These are phyloP conservation scores for Colletotrichum horii DNA, from an alignment of 2,329 filamentous ascomycete species.

Conservation along the genomic window DNA sequence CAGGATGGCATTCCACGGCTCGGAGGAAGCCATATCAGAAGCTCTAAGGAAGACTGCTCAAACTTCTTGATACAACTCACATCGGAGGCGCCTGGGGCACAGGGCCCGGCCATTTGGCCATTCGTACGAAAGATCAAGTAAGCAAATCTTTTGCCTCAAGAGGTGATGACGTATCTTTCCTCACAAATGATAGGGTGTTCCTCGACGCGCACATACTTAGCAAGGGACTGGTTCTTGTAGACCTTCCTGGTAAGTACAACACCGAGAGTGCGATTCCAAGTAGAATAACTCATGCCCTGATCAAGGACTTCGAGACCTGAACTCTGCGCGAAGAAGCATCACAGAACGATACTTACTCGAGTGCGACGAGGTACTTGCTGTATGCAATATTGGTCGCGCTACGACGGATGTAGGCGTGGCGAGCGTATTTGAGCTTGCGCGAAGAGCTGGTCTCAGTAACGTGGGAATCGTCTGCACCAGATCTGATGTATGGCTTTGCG, in stretches of 20 bases:
- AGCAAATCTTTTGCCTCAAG: neutral
- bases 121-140: slow-evolving; percentile 50
- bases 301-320: slow-evolving; percentile 50
- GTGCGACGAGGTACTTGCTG: slow-evolving; percentile 53
- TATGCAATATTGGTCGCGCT: slow-evolving; percentile 46
- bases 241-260: slow-evolving; percentile 46
- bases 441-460: slow-evolving; percentile 39
- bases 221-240: slow-evolving; percentile 51
- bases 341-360: slow-evolving; percentile 49
- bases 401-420: slow-evolving; percentile 44
- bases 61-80: slow-evolving; percentile 37
- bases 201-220: slow-evolving; percentile 50
- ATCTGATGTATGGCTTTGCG: slow-evolving; percentile 38
- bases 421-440: slow-evolving; percentile 45
- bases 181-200: slow-evolving; percentile 37
- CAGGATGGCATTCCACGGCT: neutral
- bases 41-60: slow-evolving; percentile 36
- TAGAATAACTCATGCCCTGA: neutral
- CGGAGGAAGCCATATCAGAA: neutral
- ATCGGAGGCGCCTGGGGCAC: slow-evolving; percentile 32
- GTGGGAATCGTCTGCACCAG: slow-evolving; percentile 48
- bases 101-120: slow-evolving; percentile 41
- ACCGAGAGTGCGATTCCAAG: neutral
- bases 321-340: slow-evolving; percentile 45
- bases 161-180: slow-evolving; percentile 6